Conservation (phyloP, 805 yeast genomes). For the Zygosaccharomyces rouxii region DNA sequence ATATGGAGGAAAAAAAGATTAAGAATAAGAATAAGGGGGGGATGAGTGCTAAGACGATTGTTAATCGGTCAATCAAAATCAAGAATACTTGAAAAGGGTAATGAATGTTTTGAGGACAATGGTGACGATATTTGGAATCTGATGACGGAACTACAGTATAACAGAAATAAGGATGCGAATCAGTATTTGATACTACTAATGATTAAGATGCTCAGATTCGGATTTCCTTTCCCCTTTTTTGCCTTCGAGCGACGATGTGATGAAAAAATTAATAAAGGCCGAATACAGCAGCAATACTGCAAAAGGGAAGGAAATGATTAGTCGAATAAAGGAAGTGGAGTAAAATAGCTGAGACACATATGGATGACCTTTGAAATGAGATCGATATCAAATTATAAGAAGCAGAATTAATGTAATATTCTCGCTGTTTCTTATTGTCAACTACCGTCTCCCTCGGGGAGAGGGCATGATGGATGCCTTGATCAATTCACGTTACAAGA, state of each 20-base stretch:
- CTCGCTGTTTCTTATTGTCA: not conserved
- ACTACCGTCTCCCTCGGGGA: not conserved
- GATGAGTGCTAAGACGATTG: not conserved
- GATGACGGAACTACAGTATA: too few relatives aligned
- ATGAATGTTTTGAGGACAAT: too few relatives aligned
- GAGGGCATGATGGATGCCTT: slow-evolving; percentile 12
- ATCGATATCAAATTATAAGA: too few relatives aligned
- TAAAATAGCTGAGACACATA: not conserved
- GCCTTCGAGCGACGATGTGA: not conserved
- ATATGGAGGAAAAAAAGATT: not conserved
- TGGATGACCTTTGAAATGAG: too few relatives aligned
- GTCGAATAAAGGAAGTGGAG: not conserved
- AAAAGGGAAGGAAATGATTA: slow-evolving; percentile 1
- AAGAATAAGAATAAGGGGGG: not conserved
- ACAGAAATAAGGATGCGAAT: not conserved
- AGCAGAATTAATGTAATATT: too few relatives aligned
- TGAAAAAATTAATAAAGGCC: not conserved
- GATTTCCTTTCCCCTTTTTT: not conserved
- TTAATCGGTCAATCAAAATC: too few relatives aligned
- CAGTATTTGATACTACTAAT: not conserved
- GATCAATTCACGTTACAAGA: slow-evolving; percentile 10
- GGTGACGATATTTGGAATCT: too few relatives aligned
- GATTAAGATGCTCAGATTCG: not conserved
- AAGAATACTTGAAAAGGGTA: too few relatives aligned
- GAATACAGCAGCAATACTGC: not conserved